Evolutionary conservation across 2,329 filamentous ascomycete genomes (phyloP), one percentile per base, ranked within the genome.

Genomic region (Aureobasidium uvarum): DNA sequence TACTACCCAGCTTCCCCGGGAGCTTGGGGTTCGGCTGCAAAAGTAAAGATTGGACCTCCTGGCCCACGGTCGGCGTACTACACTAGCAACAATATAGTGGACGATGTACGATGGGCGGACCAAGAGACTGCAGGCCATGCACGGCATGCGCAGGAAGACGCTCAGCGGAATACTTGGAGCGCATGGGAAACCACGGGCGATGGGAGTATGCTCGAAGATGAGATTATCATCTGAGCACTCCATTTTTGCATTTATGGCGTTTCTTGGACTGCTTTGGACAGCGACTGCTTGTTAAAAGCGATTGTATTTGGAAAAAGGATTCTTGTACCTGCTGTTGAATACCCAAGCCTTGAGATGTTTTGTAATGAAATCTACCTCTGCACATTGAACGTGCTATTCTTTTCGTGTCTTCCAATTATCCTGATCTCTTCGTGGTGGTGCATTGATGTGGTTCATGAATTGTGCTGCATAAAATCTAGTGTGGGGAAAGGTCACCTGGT

Each of bases 171-270:
- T 46, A 41, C 28, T 23, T 66, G 59, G 65, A 45, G 48, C 38
- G n/a, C 28, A 25, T 66, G 64, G 39, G 45, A 54, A 25, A 25
- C 39, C 5, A 28, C 11, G 6, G 28, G 25, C 5, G 58, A 63
- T 36, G 65, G 51, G 10, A 66, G 65, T 25, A 66, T 66, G 65
- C 43, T 62, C 10, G 65, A 63, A 23, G 65, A 66, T 63, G 65
- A 66, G 51, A 6, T 54, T 43, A 13, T 66, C 31, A 25, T 39
- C 8, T 39, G 48, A 63, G 43, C 54, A 25, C 23, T 18, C 23
- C 23, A 8, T 45, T 16, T n/a, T 58, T 41, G 59, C 60, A 54
- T 52, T 62, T 2, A 48, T 23, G 33, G 56, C 31, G 41, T 48
- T 46, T 51, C 16, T 28, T n/a, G 18, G 8, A 45, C 11, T 5